Percentiles rank a stretch among this genome's conserved stretches.
phyloP scores from a whole-genome alignment of 345 rosid species.

The Reutealis trisperma region DNA sequence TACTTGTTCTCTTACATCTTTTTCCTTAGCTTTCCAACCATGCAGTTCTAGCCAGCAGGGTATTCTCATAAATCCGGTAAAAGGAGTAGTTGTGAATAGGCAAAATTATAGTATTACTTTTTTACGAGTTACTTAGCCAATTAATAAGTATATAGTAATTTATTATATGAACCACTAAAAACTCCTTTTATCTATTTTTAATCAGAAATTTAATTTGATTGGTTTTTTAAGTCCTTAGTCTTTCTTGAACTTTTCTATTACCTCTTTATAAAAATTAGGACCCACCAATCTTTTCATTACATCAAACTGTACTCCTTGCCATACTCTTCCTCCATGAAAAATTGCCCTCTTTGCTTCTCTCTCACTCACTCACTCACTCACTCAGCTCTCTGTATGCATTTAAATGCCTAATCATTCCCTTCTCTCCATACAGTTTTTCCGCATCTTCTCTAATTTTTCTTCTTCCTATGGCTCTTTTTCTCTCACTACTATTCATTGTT shows the following conservation, averaged over 20 bases:
- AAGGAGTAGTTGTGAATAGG: slow-evolving; percentile 17
- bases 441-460: neutral
- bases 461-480: slow-evolving; percentile 36
- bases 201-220: neutral
- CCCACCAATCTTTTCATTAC: slow-evolving; percentile 39
- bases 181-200: neutral
- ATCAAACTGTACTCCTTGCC: slow-evolving; percentile 21
- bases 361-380: slow-evolving; percentile 24
- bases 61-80: slow-evolving; percentile 29
- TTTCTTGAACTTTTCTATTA: neutral
- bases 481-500: slow-evolving; percentile 37
- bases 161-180: neutral
- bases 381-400: slow-evolving; percentile 32
- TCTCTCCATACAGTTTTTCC: slow-evolving; percentile 16
- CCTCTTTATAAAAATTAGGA: slow-evolving; percentile 20
- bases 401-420: slow-evolving; percentile 35
- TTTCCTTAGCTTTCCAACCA: slow-evolving; percentile 27
- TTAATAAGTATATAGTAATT: too few relatives aligned
- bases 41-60: slow-evolving; percentile 13
- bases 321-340: slow-evolving; percentile 30
- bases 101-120: neutral
- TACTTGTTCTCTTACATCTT: slow-evolving; percentile 12
- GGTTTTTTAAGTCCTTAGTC: neutral
- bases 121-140: neutral
- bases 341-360: slow-evolving; percentile 4